Conservation (phyloP, 1,139 yeast species). For the Tardiomyces blankii region DNA sequence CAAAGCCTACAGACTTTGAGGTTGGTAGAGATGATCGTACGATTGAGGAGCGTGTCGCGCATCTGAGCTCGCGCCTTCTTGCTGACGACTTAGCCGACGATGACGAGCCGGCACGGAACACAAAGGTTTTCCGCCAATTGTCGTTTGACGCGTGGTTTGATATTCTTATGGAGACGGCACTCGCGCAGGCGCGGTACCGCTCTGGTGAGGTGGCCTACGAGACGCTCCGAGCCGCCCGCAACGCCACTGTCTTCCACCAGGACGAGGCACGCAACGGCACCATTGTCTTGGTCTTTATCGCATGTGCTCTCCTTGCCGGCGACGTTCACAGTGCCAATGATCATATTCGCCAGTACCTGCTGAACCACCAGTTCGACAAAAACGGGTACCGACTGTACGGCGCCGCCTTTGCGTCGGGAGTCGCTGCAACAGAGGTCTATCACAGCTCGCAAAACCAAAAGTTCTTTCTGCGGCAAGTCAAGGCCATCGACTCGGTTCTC, state of each 20-base stretch:
- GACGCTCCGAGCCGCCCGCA: slow-evolving; percentile 61
- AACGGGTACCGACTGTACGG: slow-evolving; percentile 56
- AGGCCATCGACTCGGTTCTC: slow-evolving; percentile 69
- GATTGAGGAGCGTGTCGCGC: slow-evolving; percentile 9
- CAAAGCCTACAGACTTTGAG: slow-evolving; percentile 52
- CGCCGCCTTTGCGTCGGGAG: slow-evolving; percentile 56
- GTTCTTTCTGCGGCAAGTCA: slow-evolving; percentile 76
- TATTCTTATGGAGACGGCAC: slow-evolving; percentile 66
- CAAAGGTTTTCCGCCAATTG: slow-evolving; percentile 59
- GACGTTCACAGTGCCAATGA: slow-evolving; percentile 44
- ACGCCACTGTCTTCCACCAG: slow-evolving; percentile 65
- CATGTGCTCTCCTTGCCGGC: slow-evolving; percentile 47
- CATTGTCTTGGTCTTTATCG: slow-evolving; percentile 52
- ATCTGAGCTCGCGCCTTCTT: slow-evolving; percentile 9
- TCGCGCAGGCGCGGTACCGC: slow-evolving; percentile 53
- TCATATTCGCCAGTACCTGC: slow-evolving; percentile 50
- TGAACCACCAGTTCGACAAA: slow-evolving; percentile 64
- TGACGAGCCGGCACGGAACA: slow-evolving; percentile 31
- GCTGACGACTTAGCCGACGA: slow-evolving; percentile 9
- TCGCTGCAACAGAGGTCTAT: slow-evolving; percentile 45
- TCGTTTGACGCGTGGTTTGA: slow-evolving; percentile 76
- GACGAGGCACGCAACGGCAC: slow-evolving; percentile 41
- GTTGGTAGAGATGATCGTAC: slow-evolving; percentile 21
- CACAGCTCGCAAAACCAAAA: slow-evolving; percentile 81
- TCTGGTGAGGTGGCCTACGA: slow-evolving; percentile 53